Evolutionary conservation across 202 grass and related monocot genomes (phyloP), one percentile per base, ranked within the genome.

Genomic region (Panicum hallii): DNA sequence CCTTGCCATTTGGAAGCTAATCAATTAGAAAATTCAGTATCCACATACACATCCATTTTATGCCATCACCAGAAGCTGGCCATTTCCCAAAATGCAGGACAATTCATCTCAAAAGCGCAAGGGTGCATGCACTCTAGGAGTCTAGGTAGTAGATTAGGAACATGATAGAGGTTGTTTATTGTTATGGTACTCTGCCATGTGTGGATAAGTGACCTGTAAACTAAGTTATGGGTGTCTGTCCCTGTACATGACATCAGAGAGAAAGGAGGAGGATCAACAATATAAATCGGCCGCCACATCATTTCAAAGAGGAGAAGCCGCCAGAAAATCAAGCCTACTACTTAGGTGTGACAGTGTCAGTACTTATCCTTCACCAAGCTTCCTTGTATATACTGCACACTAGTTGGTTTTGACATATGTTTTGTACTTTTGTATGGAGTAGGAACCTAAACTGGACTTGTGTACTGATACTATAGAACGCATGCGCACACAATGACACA

Each of bases 191-290:
- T 36, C 19, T 72, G 11, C 56, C 60, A 62, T 69, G 54, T 70
- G 69, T 36, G 17, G 74, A 88, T 79, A 79, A 80, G 30, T 84
- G 34, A 54, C 77, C 14, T 63, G 34, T 44, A 87, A 63, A 70
- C 38, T 3, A 13, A 56, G 86, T 8, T 49, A 15, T 66, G 60
- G 28, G 1, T 64, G 17, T 17, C 4, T 67, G 23, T 49, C 23
- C 13, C 16, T 60, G 69, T 73, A 23, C 57, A 54, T 65, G 84
- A 80, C 84, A 73, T 80, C 67, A 65, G 56, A 73, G 60, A 67
- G 63, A 69, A 36, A 36, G 11, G 17, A 43, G n/a, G 12, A 34
- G 9, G 23, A 22, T 4, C n/a, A 74, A 26, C 11, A 80, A 53
- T 32, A 72, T 23, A 79, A 79, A 86, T 57, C 48, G 22, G 32